Evolutionary conservation across 1,284 basidiomycete species (phyloP).

Genomic region (Trichosporon inkin): DNA sequence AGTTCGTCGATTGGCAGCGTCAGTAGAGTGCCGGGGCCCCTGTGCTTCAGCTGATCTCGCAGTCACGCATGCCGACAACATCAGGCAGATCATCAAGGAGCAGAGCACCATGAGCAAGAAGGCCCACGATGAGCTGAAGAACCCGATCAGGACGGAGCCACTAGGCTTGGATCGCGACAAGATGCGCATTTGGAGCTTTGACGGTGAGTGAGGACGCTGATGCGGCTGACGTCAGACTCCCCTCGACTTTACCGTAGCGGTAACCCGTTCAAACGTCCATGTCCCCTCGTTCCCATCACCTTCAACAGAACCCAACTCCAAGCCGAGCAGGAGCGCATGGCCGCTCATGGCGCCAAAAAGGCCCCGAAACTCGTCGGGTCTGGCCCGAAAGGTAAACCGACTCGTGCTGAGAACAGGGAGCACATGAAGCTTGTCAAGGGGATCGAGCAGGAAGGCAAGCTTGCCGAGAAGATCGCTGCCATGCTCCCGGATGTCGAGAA

Average conservation of each 20-base stretch:
- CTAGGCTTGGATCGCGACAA: constrained; percentile 43
- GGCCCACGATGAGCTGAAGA: constrained; percentile 9
- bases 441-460: constrained; percentile 34
- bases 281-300: constrained; percentile 37
- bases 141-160: constrained; percentile 28
- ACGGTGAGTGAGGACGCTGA: constrained; percentile 31
- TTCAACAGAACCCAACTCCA: constrained; percentile 32
- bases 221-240: constrained; percentile 30
- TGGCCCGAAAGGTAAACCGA: constrained; percentile 27
- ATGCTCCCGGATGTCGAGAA: constrained; percentile 40
- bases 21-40: constrained; percentile 13
- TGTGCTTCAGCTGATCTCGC: background rate
- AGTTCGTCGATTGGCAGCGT: constrained; percentile 51
- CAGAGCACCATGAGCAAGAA: constrained; percentile 24
- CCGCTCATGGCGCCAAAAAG: constrained; percentile 21
- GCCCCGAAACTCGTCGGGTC: constrained; percentile 17
- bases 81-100: constrained; percentile 39
- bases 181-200: constrained; percentile 46
- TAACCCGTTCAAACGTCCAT: constrained; percentile 50
- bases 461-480: constrained; percentile 32
- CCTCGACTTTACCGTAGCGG: constrained; percentile 45
- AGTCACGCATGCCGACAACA: constrained; percentile 41
- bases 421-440: constrained; percentile 28
- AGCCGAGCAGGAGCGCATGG: constrained; percentile 25
- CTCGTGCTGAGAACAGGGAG: constrained; percentile 19